Evolutionary conservation across 495 filamentous ascomycete species (phyloP), one percentile per base, ranked within the genome.

Genomic region (Eremomyces bilateralis): DNA sequence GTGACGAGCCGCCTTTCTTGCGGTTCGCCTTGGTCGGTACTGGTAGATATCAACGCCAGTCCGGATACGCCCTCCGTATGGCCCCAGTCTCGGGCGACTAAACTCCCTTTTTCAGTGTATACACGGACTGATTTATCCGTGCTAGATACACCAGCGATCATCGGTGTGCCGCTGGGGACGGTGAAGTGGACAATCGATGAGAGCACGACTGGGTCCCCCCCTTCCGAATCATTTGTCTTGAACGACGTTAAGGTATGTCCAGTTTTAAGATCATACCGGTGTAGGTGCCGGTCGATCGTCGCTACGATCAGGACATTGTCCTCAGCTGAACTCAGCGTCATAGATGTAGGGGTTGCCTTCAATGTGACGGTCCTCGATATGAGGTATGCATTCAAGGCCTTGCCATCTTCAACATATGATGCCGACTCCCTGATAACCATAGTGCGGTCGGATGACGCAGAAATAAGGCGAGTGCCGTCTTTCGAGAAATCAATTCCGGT

Each of bases 71-170:
- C 76, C 47, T 91, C 83, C 0, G 80, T 90, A 48, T 97, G 88
- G 11, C 88, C 90, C 64, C 81, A 92, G 52, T 92, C 88, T 24
- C 79, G 72, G 18, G 79, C 74, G 34, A 94, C 56, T 41, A 97
- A 71, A 17, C 59, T 50, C 11, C 84, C 85, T 27, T 65, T 64
- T 30, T 76, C 71, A 41, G 90, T 78, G 49, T 97, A 95, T 2
- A 95, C 56, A 15, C 88, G 63, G 37, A 97, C 73, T 4, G 88
- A 94, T 48, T 93, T 95, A 51, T 97, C 88, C 3, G 78, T 90
- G 42, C 78, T 80, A 4, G 90, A 93, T 17, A 90, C 62, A 15
- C 79, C 88, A 18, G 83, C 56, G 36, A 97, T 62, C 30, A 85
- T 59, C 33, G 61, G 56, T 6, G 59, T 42, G 48, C 53, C 45